A percentile compares a stretch with the other conserved stretches of the same genome.
These are phyloP conservation scores for Trypanosoma melophagium DNA, from an alignment of 208 protist genomes.

Conservation along the genomic window DNA sequence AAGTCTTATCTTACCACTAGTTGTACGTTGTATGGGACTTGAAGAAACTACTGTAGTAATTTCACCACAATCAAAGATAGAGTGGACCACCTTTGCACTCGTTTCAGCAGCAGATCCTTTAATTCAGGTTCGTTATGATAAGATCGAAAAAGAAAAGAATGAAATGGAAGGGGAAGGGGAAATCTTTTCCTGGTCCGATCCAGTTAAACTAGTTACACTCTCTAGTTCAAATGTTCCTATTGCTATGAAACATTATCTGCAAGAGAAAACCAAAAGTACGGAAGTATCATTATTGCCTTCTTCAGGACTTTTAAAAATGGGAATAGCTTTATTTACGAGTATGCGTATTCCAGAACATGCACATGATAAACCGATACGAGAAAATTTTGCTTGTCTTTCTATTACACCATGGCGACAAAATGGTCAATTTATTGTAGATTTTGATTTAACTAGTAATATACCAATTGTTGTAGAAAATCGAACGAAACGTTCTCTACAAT, in stretches of 20 bases:
- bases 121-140: conserved; percentile 32
- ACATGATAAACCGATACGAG: background rate
- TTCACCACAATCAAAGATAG: conserved; percentile 7
- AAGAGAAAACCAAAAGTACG: background rate
- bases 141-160: background rate
- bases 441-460: conserved; percentile 18
- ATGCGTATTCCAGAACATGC: conserved; percentile 13
- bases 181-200: conserved; percentile 43
- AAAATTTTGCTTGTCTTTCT: conserved; percentile 42
- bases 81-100: conserved; percentile 10
- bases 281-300: background rate
- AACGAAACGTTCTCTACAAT: conserved; percentile 36
- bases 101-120: conserved; percentile 12
- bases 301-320: background rate
- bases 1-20: conserved; percentile 11
- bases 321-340: conserved; percentile 20
- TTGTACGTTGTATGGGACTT: conserved; percentile 13
- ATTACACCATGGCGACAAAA: conserved; percentile 22
- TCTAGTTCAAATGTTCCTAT: conserved; percentile 36
- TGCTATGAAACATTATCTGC: conserved; percentile 34
- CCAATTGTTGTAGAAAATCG: conserved; percentile 55
- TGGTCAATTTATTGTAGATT: conserved; percentile 24
- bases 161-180: background rate
- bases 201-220: conserved; percentile 39
- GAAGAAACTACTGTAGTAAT: background rate